Conservation (phyloP, 2,329 filamentous ascomycete genomes). For the Neopestalotiopsis rosae region DNA sequence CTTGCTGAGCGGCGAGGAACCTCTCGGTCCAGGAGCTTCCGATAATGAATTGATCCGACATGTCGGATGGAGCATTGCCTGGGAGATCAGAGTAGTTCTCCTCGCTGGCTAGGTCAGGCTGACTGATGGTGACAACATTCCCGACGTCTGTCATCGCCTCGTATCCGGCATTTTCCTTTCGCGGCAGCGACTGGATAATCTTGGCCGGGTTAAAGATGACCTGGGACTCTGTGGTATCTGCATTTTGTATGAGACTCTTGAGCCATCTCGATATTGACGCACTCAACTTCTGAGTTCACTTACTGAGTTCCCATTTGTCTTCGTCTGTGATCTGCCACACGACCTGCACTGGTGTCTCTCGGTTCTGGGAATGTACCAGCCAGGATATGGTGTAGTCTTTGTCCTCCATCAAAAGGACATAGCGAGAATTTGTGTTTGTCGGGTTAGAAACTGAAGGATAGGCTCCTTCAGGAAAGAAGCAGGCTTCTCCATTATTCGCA, state of each 20-base stretch:
- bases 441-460: too few relatives aligned
- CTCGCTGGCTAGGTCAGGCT: too few relatives aligned
- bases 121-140: too few relatives aligned
- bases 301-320: not conserved
- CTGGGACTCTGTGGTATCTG: slow-evolving; percentile 6
- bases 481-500: not conserved
- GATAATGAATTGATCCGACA: not conserved
- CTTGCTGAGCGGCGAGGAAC: not conserved
- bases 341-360: not conserved
- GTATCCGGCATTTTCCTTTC: not conserved
- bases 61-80: not conserved
- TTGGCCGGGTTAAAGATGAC: not conserved
- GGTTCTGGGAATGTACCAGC: not conserved
- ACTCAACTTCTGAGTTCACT: not conserved
- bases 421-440: too few relatives aligned
- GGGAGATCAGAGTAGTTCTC: not conserved
- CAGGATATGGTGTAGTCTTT: not conserved
- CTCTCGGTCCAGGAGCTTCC: not conserved
- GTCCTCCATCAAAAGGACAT: too few relatives aligned
- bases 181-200: not conserved
- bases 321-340: not conserved
- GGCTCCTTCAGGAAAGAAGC: too few relatives aligned
- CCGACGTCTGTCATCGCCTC: too few relatives aligned
- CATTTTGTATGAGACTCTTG: not conserved
- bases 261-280: not conserved